These are phyloP conservation scores for Globisporangium spinosum DNA, from an alignment of 352 stramenopile species.

Conservation along the genomic window DNA sequence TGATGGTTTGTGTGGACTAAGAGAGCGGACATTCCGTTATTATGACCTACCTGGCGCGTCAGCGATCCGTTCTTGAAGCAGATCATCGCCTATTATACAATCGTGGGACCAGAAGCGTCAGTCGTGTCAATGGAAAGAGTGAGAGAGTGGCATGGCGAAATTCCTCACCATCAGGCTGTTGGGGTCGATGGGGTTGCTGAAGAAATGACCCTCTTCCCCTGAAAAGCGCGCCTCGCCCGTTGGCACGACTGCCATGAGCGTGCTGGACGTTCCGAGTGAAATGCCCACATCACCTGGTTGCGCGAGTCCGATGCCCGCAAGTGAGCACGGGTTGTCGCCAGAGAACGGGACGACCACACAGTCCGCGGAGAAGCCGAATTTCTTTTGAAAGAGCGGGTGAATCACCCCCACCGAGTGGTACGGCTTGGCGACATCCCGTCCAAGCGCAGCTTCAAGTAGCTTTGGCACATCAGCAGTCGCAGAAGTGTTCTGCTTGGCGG, in stretches of 20 bases:
- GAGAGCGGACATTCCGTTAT: not conserved
- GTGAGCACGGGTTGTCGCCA: constrained; percentile 78
- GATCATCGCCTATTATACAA: constrained; percentile 51
- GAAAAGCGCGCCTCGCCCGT: constrained; percentile 39
- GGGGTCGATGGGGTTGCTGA: constrained; percentile 74
- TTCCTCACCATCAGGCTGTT: constrained; percentile 49
- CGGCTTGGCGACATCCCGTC: constrained; percentile 39
- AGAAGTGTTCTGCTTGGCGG: constrained; percentile 23
- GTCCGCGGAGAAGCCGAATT: constrained; percentile 50
- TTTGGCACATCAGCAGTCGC: not conserved
- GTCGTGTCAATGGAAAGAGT: not conserved
- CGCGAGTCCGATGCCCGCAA: constrained; percentile 63
- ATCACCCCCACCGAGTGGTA: constrained; percentile 44
- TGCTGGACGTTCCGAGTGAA: constrained; percentile 65
- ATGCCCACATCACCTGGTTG: constrained; percentile 50
- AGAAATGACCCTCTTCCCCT: constrained; percentile 74
- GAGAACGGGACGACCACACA: constrained; percentile 74
- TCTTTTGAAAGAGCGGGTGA: constrained; percentile 58
- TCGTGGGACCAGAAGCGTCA: not conserved
- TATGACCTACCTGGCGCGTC: constrained; percentile 40
- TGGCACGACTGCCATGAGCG: constrained; percentile 54
- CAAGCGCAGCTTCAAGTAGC: constrained; percentile 27
- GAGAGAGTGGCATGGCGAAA: not conserved
- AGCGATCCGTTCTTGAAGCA: constrained; percentile 87
- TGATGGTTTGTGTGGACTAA: not conserved